These are phyloP conservation scores for Clonostachys solani DNA, from an alignment of 2,329 filamentous ascomycete species.

Conservation along the genomic window DNA sequence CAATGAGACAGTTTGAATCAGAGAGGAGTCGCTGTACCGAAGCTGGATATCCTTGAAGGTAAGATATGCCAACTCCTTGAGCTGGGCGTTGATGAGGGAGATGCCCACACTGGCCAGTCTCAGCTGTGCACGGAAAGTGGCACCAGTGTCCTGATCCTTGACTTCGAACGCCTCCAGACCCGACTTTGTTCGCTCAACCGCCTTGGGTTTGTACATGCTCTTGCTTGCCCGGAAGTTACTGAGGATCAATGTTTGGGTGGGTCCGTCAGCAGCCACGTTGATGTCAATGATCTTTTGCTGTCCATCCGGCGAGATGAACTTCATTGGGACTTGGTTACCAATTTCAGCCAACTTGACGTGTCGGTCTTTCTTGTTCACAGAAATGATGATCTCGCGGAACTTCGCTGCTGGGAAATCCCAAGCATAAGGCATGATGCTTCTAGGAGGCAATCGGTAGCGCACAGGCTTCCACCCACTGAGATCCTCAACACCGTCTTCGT, in stretches of 20 bases:
- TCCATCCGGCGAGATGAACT: constrained; percentile 65
- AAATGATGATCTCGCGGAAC: constrained; percentile 84
- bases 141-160: constrained; percentile 83
- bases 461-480: constrained; percentile 88
- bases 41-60: constrained; percentile 89
- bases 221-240: constrained; percentile 92
- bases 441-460: constrained; percentile 82
- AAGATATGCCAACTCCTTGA: constrained; percentile 89
- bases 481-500: constrained; percentile 83
- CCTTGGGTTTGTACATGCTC: constrained; percentile 74
- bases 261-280: constrained; percentile 91
- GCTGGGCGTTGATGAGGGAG: constrained; percentile 86
- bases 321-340: constrained; percentile 92
- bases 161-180: constrained; percentile 73
- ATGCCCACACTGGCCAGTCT: constrained; percentile 87
- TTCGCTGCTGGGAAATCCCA: constrained; percentile 99
- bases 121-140: constrained; percentile 85
- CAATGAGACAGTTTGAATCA: constrained; percentile 88
- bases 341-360: constrained; percentile 96
- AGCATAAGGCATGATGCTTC: constrained; percentile 98
- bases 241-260: constrained; percentile 88
- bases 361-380: constrained; percentile 52
- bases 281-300: constrained; percentile 90
- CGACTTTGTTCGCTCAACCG: constrained; percentile 39
- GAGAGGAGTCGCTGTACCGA: constrained; percentile 85